Base-by-base conservation (phyloP, 495 filamentous ascomycete genomes). In the Daldinia loculata region DNA sequence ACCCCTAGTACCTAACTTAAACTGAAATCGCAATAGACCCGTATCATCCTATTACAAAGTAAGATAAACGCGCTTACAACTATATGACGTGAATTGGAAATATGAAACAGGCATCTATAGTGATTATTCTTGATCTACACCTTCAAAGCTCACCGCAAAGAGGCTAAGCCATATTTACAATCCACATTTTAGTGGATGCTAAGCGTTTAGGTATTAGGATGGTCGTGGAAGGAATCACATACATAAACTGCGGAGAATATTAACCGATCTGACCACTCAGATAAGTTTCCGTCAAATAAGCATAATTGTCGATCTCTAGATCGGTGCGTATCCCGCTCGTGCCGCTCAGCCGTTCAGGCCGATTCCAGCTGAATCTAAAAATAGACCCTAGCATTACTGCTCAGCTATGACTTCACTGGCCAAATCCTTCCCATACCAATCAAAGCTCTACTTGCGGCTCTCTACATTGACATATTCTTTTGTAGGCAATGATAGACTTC, bases 301-400 rank as follows among this genome's bases (percentile, higher is more conserved):
- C 19, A 57, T 58, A 58, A 50, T 39, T 53, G 51, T 22, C 61
- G 53, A 61, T 60, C 56, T 29, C 24, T 12, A 41, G 56, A 55
- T 55, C 45, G 55, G 7, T 48, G 17, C 17, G 24, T 58, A 36
- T 55, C 63, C 36, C 6, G 45, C 32, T 22, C 17, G 15, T 38
- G 1, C 43, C 63, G 58, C 36, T 62, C 57, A 68, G 65, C 34
- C 39, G 29, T 22, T 56, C 57, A 51, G 51, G 52, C n/a, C n/a
- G 22, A 39, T 9, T 34, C 19, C 3, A 19, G 17, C 43, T 27
- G 41, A 36, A 6, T 58, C 66, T 52, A 63, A 62, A 62, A 64
- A 63, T 63, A 69, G 59, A 9, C 1, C 9, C 27, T 30, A 36
- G 7, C 22, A 41, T 8, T 36, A 19, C 32, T 43, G 6, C 29